Evolutionary conservation across 108 stramenopile genomes (phyloP), one percentile per base, ranked within the genome.

Genomic region (Cyclotella choctawhatcheeana): DNA sequence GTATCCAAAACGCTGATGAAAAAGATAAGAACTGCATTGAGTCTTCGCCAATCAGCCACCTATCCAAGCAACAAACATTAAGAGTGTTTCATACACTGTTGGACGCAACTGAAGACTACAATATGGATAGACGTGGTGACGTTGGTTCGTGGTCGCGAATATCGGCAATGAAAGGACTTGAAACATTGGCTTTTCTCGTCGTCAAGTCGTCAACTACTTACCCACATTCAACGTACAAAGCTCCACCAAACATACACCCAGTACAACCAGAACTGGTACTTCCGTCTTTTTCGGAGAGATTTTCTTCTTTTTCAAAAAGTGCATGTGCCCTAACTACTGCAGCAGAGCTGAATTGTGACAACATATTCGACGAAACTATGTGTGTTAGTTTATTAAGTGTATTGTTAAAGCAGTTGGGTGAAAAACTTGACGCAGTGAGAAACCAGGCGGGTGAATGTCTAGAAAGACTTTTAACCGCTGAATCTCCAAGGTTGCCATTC

Each of bases 121-220:
- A 86, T 40, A 89, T 85, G 31, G 99, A 99, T 89, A 88, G 95
- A 66, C 85, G 99, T 22, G 99, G 99, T 7, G 99, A 99, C 82
- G 96, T 98, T 35, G 99, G 99, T 43, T 97, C 97, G 21, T 99
- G 97, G 98, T 96, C 88, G 63, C 76, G 99, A 37, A 88, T 92
- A 44, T 97, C 91, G 20, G 94, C 98, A 22, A 86, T 98, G 87
- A 69, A 86, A 7, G 96, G 93, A 16, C 70, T 98, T 25, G 84
- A 86, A 45, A 30, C 58, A 33, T 50, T 97, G 22, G 65, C 86
- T 33, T 52, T 64, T 52, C 45, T 89, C 24, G 68, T 77, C 54
- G 71, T 85, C 30, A 47, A 69, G 37, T 64, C 73, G 27, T 77
- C 77, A 31, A 32, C 29, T 31, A 44, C 64, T 35, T 67, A 72